Percentiles rank a stretch among this genome's conserved stretches.
phyloP scores from a whole-genome alignment of 768 basidiomycete species.

The Tephrocybe sp. region DNA sequence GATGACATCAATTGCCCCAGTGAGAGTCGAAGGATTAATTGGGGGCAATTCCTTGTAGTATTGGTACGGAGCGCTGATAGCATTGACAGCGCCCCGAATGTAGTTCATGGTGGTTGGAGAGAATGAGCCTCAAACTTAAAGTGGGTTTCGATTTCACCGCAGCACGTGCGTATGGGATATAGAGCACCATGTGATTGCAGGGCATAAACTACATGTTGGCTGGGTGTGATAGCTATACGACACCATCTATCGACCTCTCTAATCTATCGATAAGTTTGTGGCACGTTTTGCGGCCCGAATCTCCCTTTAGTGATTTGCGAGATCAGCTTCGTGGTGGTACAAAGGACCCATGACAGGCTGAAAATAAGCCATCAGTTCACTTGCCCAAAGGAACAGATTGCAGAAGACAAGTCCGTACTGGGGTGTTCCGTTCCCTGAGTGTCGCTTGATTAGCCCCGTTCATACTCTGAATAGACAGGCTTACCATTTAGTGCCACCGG shows the following conservation, averaged over 20 bases:
- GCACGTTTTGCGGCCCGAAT: constrained; percentile 2
- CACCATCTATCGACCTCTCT: neutral
- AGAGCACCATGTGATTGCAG: constrained; percentile 20
- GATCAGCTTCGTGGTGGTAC: constrained; percentile 58
- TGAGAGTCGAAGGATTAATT: constrained; percentile 95
- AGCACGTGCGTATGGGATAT: constrained; percentile 15
- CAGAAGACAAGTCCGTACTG: constrained; percentile 48
- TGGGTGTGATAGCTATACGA: neutral
- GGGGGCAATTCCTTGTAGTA: constrained; percentile 85
- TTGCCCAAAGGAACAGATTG: constrained; percentile 3
- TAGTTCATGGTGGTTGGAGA: constrained; percentile 67
- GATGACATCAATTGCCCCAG: constrained; percentile 98
- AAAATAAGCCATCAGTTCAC: constrained; percentile 14
- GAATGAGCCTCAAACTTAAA: constrained; percentile 18
- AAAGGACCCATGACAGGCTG: constrained; percentile 65
- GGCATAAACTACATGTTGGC: constrained; percentile 2
- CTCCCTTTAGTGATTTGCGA: constrained; percentile 31
- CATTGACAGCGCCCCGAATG: constrained; percentile 80
- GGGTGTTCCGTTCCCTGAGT: constrained; percentile 75
- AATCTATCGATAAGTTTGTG: constrained; percentile 5
- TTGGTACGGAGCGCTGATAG: constrained; percentile 83
- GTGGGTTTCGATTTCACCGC: constrained; percentile 1
- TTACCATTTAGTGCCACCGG: constrained; percentile 96
- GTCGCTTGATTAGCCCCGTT: constrained; percentile 16
- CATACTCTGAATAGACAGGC: constrained; percentile 27